These are phyloP conservation scores for Cinnamomum micranthum DNA, from an alignment of 164 flowering plant genomes.

Conservation along the genomic window DNA sequence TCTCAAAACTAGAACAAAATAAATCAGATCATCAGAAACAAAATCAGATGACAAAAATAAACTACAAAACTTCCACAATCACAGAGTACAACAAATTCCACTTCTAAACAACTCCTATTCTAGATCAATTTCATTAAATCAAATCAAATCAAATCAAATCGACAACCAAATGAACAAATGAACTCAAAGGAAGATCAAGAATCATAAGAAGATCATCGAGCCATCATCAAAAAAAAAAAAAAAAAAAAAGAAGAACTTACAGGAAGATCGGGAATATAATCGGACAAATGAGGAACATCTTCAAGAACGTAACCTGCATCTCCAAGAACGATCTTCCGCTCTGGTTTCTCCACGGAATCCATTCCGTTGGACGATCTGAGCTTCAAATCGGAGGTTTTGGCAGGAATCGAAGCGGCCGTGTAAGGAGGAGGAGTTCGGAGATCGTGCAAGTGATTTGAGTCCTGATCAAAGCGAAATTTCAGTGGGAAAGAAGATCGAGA, in stretches of 20 bases:
- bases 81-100: not conserved
- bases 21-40: not conserved
- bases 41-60: not conserved
- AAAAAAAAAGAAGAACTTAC: conserved; percentile 20
- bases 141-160: not conserved
- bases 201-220: no score
- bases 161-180: not conserved
- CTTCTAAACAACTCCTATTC: not conserved
- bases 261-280: conserved; percentile 49
- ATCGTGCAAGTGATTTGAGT: not conserved
- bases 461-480: conserved; percentile 2
- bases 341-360: conserved; percentile 1
- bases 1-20: not conserved
- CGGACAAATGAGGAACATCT: conserved; percentile 62
- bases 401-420: not conserved
- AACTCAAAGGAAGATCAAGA: no score
- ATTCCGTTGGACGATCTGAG: not conserved
- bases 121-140: not conserved
- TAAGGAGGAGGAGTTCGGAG: not conserved
- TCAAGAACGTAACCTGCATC: conserved; percentile 51
- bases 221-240: not conserved
- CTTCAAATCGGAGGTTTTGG: not conserved
- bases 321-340: conserved; percentile 33
- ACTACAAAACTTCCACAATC: no score
- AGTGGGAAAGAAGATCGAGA: conserved; percentile 3